These are phyloP conservation scores for Forsythia suspensa DNA, from an alignment of 257 asterid genomes.

Conservation along the genomic window DNA sequence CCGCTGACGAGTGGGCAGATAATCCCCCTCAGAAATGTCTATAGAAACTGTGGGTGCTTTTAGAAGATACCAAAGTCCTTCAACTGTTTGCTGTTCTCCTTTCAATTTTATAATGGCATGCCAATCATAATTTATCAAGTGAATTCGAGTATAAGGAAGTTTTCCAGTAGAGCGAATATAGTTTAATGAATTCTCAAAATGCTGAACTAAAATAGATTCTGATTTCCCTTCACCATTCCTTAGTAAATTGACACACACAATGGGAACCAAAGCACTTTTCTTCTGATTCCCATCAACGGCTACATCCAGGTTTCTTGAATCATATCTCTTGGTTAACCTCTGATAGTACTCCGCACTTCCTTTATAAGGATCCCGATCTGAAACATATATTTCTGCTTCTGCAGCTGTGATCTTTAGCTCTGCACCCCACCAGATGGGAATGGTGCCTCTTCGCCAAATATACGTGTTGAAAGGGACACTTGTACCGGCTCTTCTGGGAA, in stretches of 20 bases:
- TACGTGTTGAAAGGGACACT: conserved; percentile 90
- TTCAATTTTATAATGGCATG: conserved; percentile 93
- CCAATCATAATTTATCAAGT: conserved; percentile 97
- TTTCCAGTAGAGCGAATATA: conserved; percentile 69
- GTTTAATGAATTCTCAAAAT: conserved; percentile 90
- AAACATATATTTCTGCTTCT: conserved; percentile 95
- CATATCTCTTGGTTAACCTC: conserved; percentile 91
- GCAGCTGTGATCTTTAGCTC: conserved; percentile 96
- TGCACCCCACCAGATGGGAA: conserved; percentile 99
- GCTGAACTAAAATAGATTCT: conserved; percentile 86
- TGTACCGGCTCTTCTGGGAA: conserved; percentile 72
- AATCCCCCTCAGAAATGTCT: conserved; percentile 90
- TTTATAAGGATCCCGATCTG: conserved; percentile 85
- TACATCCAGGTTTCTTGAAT: conserved; percentile 66
- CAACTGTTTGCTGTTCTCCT: conserved; percentile 96
- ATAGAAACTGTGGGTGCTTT: conserved; percentile 84
- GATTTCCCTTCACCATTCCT: conserved; percentile 94
- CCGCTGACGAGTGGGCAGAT: conserved; percentile 79
- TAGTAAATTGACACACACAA: conserved; percentile 87
- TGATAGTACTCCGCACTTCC: conserved; percentile 90
- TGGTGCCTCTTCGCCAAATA: conserved; percentile 98
- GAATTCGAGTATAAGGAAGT: conserved; percentile 80
- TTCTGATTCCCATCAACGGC: conserved; percentile 63
- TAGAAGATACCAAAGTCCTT: conserved; percentile 96
- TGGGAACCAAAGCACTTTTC: conserved; percentile 84